Conservation (phyloP, 2,329 filamentous ascomycete species). For the Microdochium paspali region DNA sequence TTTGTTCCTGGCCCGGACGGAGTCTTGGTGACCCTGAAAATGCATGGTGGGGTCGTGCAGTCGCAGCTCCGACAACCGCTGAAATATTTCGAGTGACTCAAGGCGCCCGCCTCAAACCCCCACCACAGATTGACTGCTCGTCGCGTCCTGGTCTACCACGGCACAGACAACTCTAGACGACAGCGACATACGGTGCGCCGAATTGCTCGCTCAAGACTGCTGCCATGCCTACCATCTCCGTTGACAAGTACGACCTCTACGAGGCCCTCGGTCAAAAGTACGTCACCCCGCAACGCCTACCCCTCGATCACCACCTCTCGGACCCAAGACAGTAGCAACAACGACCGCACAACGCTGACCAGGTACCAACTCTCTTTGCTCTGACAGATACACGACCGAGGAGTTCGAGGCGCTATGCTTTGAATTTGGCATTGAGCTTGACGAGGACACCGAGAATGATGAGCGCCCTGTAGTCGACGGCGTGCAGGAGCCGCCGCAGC, state of each 20-base stretch:
- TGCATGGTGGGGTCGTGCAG: neutral
- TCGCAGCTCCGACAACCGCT: neutral
- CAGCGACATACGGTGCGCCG: neutral
- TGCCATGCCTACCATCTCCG: slow-evolving; percentile 86
- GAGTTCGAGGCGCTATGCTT: slow-evolving; percentile 98
- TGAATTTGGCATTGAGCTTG: slow-evolving; percentile 95
- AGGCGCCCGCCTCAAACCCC: neutral
- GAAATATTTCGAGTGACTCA: slow-evolving; percentile 1
- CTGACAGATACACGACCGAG: slow-evolving; percentile 69
- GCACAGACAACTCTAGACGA: neutral
- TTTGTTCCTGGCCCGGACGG: no score
- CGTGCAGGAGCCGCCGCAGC: slow-evolving; percentile 77
- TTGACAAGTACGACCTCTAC: slow-evolving; percentile 94
- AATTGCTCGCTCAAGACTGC: neutral
- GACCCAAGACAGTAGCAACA: slow-evolving; percentile 1
- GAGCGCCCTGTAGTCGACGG: slow-evolving; percentile 67
- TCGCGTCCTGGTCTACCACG: neutral
- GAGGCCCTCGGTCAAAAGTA: slow-evolving; percentile 84
- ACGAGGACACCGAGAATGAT: slow-evolving; percentile 81
- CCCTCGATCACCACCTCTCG: no score
- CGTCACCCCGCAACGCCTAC: slow-evolving; percentile 17
- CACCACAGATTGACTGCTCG: neutral
- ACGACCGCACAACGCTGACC: slow-evolving; percentile 8
- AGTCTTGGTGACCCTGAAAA: neutral
- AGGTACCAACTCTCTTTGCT: no score